phyloP scores from a whole-genome alignment of 1,284 basidiomycete genomes.

The Cryptococcus hybrid region DNA sequence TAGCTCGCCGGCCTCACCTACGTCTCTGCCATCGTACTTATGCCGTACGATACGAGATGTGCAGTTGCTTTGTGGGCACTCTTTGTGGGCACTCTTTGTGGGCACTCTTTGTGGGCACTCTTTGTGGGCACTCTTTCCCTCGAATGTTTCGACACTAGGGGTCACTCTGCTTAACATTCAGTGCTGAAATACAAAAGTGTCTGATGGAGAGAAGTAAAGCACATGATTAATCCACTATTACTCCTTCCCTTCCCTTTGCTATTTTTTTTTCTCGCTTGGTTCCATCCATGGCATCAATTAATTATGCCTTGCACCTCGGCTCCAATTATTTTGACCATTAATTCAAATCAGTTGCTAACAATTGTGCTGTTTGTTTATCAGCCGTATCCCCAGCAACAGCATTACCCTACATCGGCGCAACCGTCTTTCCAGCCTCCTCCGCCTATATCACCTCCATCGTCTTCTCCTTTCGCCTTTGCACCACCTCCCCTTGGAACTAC shows the following conservation, averaged over 20 bases:
- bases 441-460: conserved; percentile 27
- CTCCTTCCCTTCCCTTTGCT: background rate
- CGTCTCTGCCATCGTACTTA: too few species aligned
- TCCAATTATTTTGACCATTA: background rate
- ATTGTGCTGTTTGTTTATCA: background rate
- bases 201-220: too few species aligned
- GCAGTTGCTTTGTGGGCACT: too few species aligned
- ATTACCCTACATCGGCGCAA: background rate
- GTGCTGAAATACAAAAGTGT: too few species aligned
- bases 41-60: too few species aligned
- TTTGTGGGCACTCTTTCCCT: too few species aligned
- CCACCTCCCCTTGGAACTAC: conserved; percentile 37
- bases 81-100: too few species aligned
- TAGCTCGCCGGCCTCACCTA: too few species aligned
- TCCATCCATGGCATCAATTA: background rate
- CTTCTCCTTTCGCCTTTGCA: conserved; percentile 45
- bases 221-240: background rate
- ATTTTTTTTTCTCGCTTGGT: background rate
- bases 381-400: background rate
- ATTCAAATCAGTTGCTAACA: background rate
- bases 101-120: too few species aligned
- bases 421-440: conserved; percentile 1
- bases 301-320: background rate
- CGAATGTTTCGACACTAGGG: too few species aligned
- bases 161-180: too few species aligned